Conservation (phyloP, 73 alveolate genomes). For the Stentor coeruleus region DNA sequence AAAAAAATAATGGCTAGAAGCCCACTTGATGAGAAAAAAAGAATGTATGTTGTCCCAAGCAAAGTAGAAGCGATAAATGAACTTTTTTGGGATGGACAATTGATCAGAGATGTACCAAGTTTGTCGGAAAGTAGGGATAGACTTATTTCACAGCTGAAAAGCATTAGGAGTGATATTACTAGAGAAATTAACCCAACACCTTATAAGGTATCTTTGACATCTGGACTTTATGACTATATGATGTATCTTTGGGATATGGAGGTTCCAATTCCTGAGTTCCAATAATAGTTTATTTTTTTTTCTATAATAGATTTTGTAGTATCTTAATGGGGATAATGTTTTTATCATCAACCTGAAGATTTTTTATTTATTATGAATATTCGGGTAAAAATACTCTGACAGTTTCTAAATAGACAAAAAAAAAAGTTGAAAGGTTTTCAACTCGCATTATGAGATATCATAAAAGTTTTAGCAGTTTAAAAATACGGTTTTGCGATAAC, state of each 20-base stretch:
- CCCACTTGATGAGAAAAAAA: slow-evolving; percentile 35
- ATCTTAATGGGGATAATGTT: too few relatives aligned
- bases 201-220: slow-evolving; percentile 15
- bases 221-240: slow-evolving; percentile 26
- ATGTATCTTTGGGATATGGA: slow-evolving; percentile 11
- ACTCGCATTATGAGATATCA: too few relatives aligned
- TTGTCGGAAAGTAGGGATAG: slow-evolving; percentile 19
- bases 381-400: too few relatives aligned
- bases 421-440: too few relatives aligned
- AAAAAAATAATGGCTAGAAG: slow-evolving; percentile 14
- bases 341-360: too few relatives aligned
- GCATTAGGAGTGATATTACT: slow-evolving; percentile 7
- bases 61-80: slow-evolving; percentile 24
- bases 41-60: slow-evolving; percentile 24
- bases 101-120: not conserved
- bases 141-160: not conserved
- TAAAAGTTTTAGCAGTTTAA: too few relatives aligned
- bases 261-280: slow-evolving; percentile 7
- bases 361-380: too few relatives aligned
- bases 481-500: too few relatives aligned
- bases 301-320: too few relatives aligned
- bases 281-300: slow-evolving; percentile 5
- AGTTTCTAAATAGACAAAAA: too few relatives aligned
- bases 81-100: slow-evolving; percentile 10
- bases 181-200: slow-evolving; percentile 32